These are phyloP conservation scores for Harringtonia aguacate DNA, from an alignment of 2,329 filamentous ascomycete genomes.

Conservation along the genomic window DNA sequence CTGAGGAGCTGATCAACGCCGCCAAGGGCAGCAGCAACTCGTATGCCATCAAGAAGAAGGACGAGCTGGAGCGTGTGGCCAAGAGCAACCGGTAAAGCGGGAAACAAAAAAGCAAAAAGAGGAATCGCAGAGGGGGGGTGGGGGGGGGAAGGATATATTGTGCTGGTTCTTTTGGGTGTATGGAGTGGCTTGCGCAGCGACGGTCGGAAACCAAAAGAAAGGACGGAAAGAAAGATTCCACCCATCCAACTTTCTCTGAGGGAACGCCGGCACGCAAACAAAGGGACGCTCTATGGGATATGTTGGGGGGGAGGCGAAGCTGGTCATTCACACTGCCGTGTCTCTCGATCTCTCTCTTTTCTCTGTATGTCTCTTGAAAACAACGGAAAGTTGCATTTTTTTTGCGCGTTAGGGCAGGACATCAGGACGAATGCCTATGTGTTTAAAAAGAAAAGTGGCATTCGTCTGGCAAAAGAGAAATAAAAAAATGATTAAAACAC, in stretches of 20 bases:
- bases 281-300: conserved; percentile 12
- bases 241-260: too few relatives aligned
- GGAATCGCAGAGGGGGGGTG: neutral
- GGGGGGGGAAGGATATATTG: conserved; percentile 14
- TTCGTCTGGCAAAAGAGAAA: conserved; percentile 7
- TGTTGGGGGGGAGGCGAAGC: conserved; percentile 16
- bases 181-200: too few relatives aligned
- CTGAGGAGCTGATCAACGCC: conserved; percentile 99
- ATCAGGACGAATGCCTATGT: neutral
- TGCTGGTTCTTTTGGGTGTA: too few relatives aligned
- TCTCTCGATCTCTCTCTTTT: conserved; percentile 15
- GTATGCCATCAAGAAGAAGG: conserved; percentile 99
- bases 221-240: too few relatives aligned
- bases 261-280: conserved; percentile 2
- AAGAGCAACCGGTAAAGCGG: conserved; percentile 97
- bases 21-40: conserved; percentile 99
- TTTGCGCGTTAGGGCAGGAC: conserved; percentile 1
- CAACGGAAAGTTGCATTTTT: conserved; percentile 21
- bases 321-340: conserved; percentile 6
- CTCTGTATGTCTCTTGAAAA: conserved; percentile 1
- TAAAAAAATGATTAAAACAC: neutral
- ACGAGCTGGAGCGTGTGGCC: conserved; percentile 99
- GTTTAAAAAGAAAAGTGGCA: neutral
- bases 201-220: too few relatives aligned
- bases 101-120: too few relatives aligned